Base-by-base conservation (phyloP, 108 stramenopile species). In the Pseudonitzschia delicatissima region DNA sequence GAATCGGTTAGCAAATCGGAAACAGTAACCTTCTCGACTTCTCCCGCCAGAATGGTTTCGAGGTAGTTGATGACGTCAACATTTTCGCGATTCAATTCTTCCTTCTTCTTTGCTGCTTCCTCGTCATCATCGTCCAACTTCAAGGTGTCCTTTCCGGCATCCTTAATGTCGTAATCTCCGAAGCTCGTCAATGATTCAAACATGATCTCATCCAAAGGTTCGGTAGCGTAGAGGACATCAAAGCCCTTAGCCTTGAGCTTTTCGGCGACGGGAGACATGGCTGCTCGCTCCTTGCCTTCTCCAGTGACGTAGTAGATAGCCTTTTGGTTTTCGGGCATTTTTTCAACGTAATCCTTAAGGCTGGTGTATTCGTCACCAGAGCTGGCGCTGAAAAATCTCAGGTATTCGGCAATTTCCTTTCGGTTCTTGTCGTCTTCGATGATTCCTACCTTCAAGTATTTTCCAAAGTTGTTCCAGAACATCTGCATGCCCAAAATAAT, bases 381-480 rank as follows among this genome's bases (percentile, higher is more conserved):
- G 28, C 80, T 81, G 64, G 87, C 91, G 36, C 91, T 90, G 76
- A 76, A 91, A 80, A 96, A 98, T 42, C 94, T 87, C 34, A 89
- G 72, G 18, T 96, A 82, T 18, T 76, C 78, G 17, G 90, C 87
- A 63, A 98, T 87, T 45, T 96, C 95, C 21, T 91, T 81, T 67
- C 92, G 88, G 69, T 92, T 90, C 60, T 78, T 78, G 62, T 91
- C 87, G 59, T 96, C 96, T 78, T 98, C 97, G 28, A 97, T 87
- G 25, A 88, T 72, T 11, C 96, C 93, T 44, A 96, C 96, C 83
- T 99, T 99, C 7, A 99, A 65, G 82, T 99, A 98, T 77, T 96
- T 96, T 27, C 97, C 98, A 77, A 96, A 97, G 77, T 96, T 96
- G 59, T 93, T 94, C 95, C 90, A 95, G 77, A 97, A 97, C 68